Conservation (phyloP, 768 basidiomycete species). For the Boletellus emodensis region DNA sequence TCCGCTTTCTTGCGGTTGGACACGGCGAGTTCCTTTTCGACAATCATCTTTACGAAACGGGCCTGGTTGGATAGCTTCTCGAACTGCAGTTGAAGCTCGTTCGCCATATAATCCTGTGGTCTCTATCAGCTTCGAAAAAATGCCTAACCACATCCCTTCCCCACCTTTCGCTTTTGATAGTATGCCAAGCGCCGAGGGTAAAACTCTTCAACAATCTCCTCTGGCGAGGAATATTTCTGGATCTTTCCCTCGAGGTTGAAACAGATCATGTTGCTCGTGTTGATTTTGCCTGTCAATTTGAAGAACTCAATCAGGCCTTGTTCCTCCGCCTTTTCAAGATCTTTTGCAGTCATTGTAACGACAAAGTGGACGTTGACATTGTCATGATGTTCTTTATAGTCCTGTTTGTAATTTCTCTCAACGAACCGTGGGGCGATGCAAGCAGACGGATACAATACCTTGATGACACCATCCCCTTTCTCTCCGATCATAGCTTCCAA, state of each 20-base stretch:
- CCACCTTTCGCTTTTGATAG: conserved; percentile 96
- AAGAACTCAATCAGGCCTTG: conserved; percentile 91
- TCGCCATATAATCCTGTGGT: conserved; percentile 74
- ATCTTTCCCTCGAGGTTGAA: conserved; percentile 97
- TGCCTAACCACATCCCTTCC: neutral
- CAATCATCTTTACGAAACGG: conserved; percentile 94
- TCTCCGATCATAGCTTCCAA: conserved; percentile 86
- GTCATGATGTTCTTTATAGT: conserved; percentile 96
- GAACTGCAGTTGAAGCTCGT: conserved; percentile 73
- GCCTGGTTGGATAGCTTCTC: conserved; percentile 93
- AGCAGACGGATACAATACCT: conserved; percentile 43
- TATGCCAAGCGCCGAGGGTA: conserved; percentile 83
- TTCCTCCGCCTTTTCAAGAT: conserved; percentile 81
- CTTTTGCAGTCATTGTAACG: conserved; percentile 73
- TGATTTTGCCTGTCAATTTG: conserved; percentile 81
- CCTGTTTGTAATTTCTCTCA: conserved; percentile 44
- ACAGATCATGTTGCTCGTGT: conserved; percentile 96
- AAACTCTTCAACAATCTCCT: conserved; percentile 91
- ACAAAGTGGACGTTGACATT: conserved; percentile 89
- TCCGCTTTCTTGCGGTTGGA: conserved; percentile 86
- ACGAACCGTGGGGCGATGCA: neutral
- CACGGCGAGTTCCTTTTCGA: conserved; percentile 76
- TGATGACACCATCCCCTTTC: conserved; percentile 77
- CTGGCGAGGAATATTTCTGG: conserved; percentile 84
- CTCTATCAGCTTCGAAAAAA: neutral